Base-by-base conservation (phyloP, 371 early-diverging fungal genomes). In the Conidiobolus incongruus region DNA sequence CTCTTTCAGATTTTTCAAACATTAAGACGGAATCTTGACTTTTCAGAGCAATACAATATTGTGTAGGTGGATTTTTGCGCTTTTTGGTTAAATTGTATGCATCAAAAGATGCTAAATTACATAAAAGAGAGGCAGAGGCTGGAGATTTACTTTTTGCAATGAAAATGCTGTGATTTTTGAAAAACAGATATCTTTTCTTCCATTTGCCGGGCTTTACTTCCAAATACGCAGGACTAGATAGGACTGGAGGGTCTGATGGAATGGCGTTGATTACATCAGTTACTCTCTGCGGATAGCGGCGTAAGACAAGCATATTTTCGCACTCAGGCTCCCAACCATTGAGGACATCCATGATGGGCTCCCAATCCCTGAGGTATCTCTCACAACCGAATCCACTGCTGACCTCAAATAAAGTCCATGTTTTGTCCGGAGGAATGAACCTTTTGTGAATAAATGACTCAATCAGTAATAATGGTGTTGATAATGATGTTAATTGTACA, bases 401-500 rank as follows among this genome's bases (percentile, higher is more conserved):
- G 34, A 81, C 57, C 50, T 87, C 88, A 62, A 83, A 83, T 28
- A 87, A 53, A 2, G 76, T 67, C 81, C 82, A 87, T 19, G 59
- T 62, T 31, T 61, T 59, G 23, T 59, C 58, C n/a, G 54, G 52
- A 20, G 61, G 64, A 26, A 75, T 45, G 22, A 68, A 53, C 12
- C 56, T 60, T 46, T 63, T 60, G 44, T 62, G 58, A 31, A 58
- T 58, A 23, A 87, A 54, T 39, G 69, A 70, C 30, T 65, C 56
- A 38, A 80, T 50, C 12, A 81, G 66, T 56, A 72, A 63, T 16
- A 69, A 73, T 17, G 77, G 64, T 12, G 76, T 68, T 55, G 80
- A 67, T 20, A 69, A 50, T 30, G 67, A 61, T 4, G 71, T 81
- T 37, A 83, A 44, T 40, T 75, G 67, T 30, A 81, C 59, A 1